Evolutionary conservation across 305 asterid species (phyloP), one percentile per base, ranked within the genome.

Genomic region (Vinca major): DNA sequence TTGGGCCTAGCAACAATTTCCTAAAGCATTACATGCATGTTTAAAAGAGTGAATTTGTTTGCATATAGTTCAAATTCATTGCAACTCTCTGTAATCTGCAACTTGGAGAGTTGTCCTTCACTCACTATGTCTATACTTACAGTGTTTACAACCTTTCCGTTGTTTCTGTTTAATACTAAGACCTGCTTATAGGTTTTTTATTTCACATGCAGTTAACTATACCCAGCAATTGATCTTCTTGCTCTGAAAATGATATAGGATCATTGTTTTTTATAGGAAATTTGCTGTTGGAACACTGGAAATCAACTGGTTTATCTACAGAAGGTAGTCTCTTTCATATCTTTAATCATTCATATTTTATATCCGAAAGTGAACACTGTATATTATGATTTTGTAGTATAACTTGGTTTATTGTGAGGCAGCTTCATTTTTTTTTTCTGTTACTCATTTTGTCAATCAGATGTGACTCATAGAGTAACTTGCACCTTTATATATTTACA

Each of bases 281-380:
- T 70, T 68, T 92, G 90, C 84, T 92, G 75, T 75, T 90, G 83
- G 90, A 86, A 58, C 78, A 80, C 67, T 92, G 98, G 97, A 78
- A 72, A 80, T 84, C 90, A 76, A 84, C 86, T 72, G 86, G 89
- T 71, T 83, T 92, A 73, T 77, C 92, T 51, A 62, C 77, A 63
- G 85, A 86, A 82, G 98, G 98, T 92, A 81, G 60, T 19, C n/a
- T 62, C 69, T 71, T 71, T 48, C 19, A 7, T 56, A 37, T 7
- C 10, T 72, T 16, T 40, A 6, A 3, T 61, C 45, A 19, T 21
- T 12, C 20, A 12, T 51, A 17, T 33, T 58, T 21, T 39, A 33
- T 26, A 12, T 26, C 7, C 17, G 26, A 57, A 39, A 37, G 2
- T 36, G 2, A 51, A 17, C 20, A 20, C 39, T 66, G 40, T 2